Conservation (phyloP, 176 grass and related monocot genomes). For the Ensete glaucum region DNA sequence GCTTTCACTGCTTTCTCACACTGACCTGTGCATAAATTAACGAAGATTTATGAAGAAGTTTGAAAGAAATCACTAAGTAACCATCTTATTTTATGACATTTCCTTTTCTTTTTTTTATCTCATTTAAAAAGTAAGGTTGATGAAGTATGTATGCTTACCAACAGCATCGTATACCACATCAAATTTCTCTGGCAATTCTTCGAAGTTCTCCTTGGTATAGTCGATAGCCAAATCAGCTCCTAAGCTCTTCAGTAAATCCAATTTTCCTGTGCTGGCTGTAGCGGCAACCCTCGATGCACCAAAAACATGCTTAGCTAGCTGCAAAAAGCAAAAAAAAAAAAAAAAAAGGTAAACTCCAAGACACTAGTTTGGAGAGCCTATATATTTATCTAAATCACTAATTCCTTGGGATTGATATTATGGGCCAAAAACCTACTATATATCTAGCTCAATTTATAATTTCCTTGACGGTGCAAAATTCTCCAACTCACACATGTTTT, state of each 20-base stretch:
- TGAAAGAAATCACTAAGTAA: too few species aligned
- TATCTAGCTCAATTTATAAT: too few species aligned
- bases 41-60: too few species aligned
- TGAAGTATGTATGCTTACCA: constrained; percentile 28
- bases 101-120: background rate
- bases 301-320: constrained; percentile 73
- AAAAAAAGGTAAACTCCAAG: background rate
- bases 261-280: constrained; percentile 58
- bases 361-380: background rate
- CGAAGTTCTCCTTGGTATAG: constrained; percentile 75
- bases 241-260: constrained; percentile 68
- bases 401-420: too few species aligned
- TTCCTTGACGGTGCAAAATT: too few species aligned
- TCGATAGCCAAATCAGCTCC: constrained; percentile 74
- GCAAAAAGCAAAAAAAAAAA: background rate
- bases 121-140: background rate
- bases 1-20: constrained; percentile 64
- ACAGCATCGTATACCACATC: constrained; percentile 76
- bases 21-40: constrained; percentile 39
- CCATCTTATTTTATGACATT: background rate
- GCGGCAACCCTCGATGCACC: constrained; percentile 62
- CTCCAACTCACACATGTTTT: too few species aligned
- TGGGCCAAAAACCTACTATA: too few species aligned
- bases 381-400: too few species aligned
- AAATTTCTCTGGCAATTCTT: constrained; percentile 67